These are phyloP conservation scores for Vitellaria paradoxa DNA, from an alignment of 179 eudicot species.

Conservation along the genomic window DNA sequence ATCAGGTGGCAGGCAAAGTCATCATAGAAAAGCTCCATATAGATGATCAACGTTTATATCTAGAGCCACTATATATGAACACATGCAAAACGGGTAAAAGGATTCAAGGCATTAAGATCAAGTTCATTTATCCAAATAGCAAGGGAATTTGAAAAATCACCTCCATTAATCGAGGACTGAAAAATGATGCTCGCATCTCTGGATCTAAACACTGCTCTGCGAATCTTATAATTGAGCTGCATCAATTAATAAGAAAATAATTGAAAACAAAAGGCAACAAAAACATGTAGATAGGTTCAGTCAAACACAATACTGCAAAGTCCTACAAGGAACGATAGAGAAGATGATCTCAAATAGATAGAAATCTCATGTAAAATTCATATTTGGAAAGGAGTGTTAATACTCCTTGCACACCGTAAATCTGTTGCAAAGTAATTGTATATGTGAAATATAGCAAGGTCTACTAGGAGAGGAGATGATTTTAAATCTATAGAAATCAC, in stretches of 20 bases:
- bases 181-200: constrained; percentile 67
- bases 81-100: neutral
- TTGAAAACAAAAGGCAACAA: constrained; percentile 3
- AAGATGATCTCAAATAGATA: no score
- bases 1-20: neutral
- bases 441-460: no score
- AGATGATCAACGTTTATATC: neutral
- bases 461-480: no score
- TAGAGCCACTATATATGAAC: neutral
- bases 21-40: neutral
- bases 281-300: neutral
- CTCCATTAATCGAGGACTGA: constrained; percentile 99
- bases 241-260: constrained; percentile 22
- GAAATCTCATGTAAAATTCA: no score
- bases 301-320: no score
- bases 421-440: no score
- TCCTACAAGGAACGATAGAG: no score
- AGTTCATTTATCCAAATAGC: neutral
- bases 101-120: neutral
- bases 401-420: no score
- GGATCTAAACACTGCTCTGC: constrained; percentile 84
- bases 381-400: no score
- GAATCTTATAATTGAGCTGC: constrained; percentile 79
- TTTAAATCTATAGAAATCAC: no score
- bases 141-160: constrained; percentile 30